Evolutionary conservation across 73 alveolate genomes (phyloP).

Genomic region (Blepharisma japonicum): DNA sequence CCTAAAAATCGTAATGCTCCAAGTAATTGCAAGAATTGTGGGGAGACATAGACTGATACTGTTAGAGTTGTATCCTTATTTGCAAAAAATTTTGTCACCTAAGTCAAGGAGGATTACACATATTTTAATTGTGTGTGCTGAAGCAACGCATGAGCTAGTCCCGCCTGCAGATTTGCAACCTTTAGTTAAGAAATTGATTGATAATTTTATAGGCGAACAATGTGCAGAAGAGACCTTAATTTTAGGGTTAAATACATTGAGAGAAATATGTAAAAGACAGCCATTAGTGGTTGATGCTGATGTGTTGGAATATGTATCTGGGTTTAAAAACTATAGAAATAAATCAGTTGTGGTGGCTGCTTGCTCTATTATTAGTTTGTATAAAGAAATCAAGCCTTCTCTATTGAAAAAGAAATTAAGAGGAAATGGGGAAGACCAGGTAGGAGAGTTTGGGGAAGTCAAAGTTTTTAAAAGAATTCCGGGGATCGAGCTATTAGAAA

Average conservation of each 20-base stretch:
- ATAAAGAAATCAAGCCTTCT: slow-evolving; percentile 59
- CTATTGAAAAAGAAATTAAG: slow-evolving; percentile 66
- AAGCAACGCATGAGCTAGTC: slow-evolving; percentile 82
- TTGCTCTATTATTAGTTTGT: slow-evolving; percentile 65
- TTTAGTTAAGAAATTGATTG: slow-evolving; percentile 65
- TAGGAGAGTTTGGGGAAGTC: slow-evolving; percentile 48
- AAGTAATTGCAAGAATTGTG: slow-evolving; percentile 79
- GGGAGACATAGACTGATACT: slow-evolving; percentile 83
- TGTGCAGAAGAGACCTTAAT: slow-evolving; percentile 42
- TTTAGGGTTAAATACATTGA: slow-evolving; percentile 72
- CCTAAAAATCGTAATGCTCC: slow-evolving; percentile 64
- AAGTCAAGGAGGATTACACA: slow-evolving; percentile 75
- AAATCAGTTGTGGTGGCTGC: slow-evolving; percentile 83
- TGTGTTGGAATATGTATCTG: slow-evolving; percentile 56
- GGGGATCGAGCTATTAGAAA: slow-evolving; percentile 40
- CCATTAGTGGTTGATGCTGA: slow-evolving; percentile 75
- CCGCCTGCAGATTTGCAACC: slow-evolving; percentile 91
- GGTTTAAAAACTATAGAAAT: slow-evolving; percentile 66
- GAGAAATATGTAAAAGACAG: slow-evolving; percentile 72
- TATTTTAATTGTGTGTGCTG: slow-evolving; percentile 78
- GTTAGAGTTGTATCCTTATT: slow-evolving; percentile 61
- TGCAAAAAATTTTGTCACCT: slow-evolving; percentile 63
- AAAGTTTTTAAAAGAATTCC: slow-evolving; percentile 36
- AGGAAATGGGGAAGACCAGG: slow-evolving; percentile 69
- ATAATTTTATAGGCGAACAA: slow-evolving; percentile 72